Base-by-base conservation (phyloP, 805 yeast genomes). In the Spathaspora sp. region DNA sequence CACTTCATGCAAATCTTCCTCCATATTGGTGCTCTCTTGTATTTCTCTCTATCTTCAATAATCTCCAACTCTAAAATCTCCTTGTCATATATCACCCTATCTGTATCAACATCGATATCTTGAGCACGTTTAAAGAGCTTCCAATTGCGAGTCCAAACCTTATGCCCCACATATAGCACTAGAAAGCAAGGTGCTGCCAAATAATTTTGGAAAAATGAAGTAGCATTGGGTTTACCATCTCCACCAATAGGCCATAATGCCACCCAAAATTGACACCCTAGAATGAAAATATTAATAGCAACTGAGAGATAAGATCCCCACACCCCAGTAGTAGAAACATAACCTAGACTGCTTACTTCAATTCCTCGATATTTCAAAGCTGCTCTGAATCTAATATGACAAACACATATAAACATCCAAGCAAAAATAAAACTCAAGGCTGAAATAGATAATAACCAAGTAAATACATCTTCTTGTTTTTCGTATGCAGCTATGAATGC, bases 211-310 rank as follows among this genome's bases (percentile, higher is more conserved):
- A 70, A 70, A 54, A 70, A 70, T 52, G 62, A 58, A 9, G 54
- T 47, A 10, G 63, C 71, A 48, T 61, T 53, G 11, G 70, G 67
- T 31, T 53, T 57, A 18, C 65, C 61, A 42, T 52, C 52, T 4
- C 63, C 60, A 3, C 62, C 70, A 49, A 66, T 52, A 7, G 78
- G 78, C 62, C 56, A 73, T 52, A 73, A 67, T 5, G 77, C 74
- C 38, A 72, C 71, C 76, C 76, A 73, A 59, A 73, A 73, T 57
- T 73, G 77, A 29, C 73, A 75, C 47, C 72, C 58, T 55, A 73
- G 61, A 49, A 73, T 68, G 49, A 73, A 63, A 11, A 56, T 40
- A 55, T 68, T 68, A 54, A 66, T 62, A 4, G 58, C 48, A 44
- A 69, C 57, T 9, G 73, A 70, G 28, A 68, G 67, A 50, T 59